Evolutionary conservation across 1,284 basidiomycete genomes (phyloP), one percentile per base, ranked within the genome.

Genomic region (Ganoderma leucocontextum): DNA sequence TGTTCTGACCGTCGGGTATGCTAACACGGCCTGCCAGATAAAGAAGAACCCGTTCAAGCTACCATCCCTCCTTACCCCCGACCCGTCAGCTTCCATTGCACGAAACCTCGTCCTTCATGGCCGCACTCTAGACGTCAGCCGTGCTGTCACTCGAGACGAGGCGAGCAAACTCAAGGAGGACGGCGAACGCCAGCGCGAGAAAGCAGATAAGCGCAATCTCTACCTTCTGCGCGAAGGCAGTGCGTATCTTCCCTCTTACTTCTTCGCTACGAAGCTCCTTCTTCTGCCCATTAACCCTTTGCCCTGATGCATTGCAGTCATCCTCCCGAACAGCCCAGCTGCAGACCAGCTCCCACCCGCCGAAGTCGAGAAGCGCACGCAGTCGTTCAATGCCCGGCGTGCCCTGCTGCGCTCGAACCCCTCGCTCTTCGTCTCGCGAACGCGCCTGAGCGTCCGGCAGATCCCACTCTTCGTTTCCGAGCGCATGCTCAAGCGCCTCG

Each of bases 141-240:
- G 92, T 19, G 98, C 98, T 4, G 96, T 99, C 19, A 96, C 95
- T 0, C 85, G 96, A 58, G 95, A 96, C 71, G 88, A 94, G 74
- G 98, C 98, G 10, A 86, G 88, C 4, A 91, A 92, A 78, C 86
- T 99, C 60, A 94, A 94, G 75, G 95, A 97, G 71, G 93, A 92
- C 35, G 91, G 93, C 8, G 95, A 97, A 76, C 89, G 90, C 74
- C 87, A 88, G 65, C 86, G 96, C 62, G 91, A 96, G 79, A 97
- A 97, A 80, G 91, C 92, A 1, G 98, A 99, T 81, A 98, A 98
- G 81, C 89, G 97, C 25, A 98, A 99, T 79, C 90, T 98, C 74
- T 99, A 99, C 80, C 88, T 99, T 64, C 88, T 99, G 76, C 90
- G 95, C 29, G 98, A 99, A 87, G 98, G 96, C 83, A 94, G 95